phyloP scores from a whole-genome alignment of 768 basidiomycete genomes.

The Pisolithus albus region DNA sequence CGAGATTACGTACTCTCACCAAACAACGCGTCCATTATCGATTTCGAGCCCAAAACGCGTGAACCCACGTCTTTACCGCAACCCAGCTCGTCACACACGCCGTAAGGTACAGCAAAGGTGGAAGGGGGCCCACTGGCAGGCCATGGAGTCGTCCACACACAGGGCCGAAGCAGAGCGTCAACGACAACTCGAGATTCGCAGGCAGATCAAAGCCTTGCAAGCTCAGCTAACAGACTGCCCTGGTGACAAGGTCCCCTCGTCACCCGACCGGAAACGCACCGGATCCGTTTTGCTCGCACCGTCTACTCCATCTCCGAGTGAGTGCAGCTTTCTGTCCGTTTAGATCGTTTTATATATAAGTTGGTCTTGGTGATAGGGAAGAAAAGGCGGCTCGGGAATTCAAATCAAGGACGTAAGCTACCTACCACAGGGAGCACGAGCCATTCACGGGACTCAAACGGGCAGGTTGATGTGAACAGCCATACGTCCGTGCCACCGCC shows the following conservation, averaged over 20 bases:
- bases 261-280: constrained; percentile 44
- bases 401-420: constrained; percentile 16
- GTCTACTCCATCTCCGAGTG: constrained; percentile 62
- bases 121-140: no score
- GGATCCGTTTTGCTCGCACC: constrained; percentile 37
- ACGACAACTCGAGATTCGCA: constrained; percentile 43
- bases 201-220: constrained; percentile 51
- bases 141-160: constrained; percentile 52
- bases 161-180: constrained; percentile 32
- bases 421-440: constrained; percentile 6
- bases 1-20: neutral
- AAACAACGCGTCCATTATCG: constrained; percentile 18
- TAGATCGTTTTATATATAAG: neutral
- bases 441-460: constrained; percentile 11
- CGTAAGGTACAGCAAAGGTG: neutral
- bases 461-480: constrained; percentile 4
- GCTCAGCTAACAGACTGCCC: constrained; percentile 43
- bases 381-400: constrained; percentile 41
- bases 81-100: neutral
- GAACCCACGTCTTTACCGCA: neutral
- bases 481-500: neutral
- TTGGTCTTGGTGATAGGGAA: constrained; percentile 18
- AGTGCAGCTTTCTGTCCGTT: constrained; percentile 14
- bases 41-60: neutral
- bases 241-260: constrained; percentile 19